Conservation (phyloP, 225 moss, liverwort and hornwort species). For the Bryoerythrophyllum caledonicum region DNA sequence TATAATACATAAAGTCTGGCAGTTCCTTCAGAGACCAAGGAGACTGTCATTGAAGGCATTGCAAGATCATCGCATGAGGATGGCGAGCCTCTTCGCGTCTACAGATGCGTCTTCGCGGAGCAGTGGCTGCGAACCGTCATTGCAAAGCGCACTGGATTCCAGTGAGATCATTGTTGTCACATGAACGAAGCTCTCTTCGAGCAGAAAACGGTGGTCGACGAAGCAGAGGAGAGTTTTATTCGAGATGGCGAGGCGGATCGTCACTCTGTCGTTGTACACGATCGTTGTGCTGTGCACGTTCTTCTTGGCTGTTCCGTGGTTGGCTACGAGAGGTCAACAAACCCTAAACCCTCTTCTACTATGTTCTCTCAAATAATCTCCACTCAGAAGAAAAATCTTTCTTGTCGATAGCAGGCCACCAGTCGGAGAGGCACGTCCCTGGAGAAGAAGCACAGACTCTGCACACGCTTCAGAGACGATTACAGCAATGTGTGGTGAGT, state of each 20-base stretch:
- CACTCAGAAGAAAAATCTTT: not conserved
- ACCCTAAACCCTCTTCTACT: not conserved
- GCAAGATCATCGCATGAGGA: not conserved
- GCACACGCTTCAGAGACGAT: conserved; percentile 21
- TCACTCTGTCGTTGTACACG: conserved; percentile 7
- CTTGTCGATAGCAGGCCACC: not conserved
- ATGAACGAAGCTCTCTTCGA: too few relatives aligned
- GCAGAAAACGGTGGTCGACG: not conserved
- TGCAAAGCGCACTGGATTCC: too few relatives aligned
- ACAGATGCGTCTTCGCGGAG: not conserved
- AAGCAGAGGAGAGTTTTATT: not conserved
- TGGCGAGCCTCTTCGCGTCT: conserved; percentile 1
- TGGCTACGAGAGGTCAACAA: conserved; percentile 16
- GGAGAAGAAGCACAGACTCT: conserved; percentile 9
- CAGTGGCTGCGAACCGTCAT: conserved; percentile 12
- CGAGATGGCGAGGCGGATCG: conserved; percentile 13
- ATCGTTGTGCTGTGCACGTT: conserved; percentile 8
- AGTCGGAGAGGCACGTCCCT: not conserved
- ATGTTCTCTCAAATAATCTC: too few relatives aligned
- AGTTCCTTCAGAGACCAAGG: too few relatives aligned
- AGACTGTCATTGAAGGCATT: not conserved
- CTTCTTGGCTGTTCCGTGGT: conserved; percentile 26
- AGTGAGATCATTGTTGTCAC: too few relatives aligned
- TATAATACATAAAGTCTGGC: too few relatives aligned
- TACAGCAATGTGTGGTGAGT: conserved; percentile 47